Conservation (phyloP, 2,329 filamentous ascomycete species). For the Monosporascus sp. region DNA sequence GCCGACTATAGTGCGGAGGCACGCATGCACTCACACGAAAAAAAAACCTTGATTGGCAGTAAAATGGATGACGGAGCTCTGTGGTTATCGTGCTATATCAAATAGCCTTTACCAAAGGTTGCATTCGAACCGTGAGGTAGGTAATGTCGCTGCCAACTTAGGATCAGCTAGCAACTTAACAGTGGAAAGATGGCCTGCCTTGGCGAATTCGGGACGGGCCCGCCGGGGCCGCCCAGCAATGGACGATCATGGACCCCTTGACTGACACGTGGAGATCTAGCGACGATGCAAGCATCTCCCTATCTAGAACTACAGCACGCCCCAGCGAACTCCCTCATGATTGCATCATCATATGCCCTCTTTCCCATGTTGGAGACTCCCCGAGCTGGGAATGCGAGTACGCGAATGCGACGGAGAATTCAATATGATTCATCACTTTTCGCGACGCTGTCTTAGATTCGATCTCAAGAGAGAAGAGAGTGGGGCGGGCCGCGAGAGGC, state of each 20-base stretch:
- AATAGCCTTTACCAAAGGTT: no score
- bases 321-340: neutral
- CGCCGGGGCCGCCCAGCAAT: neutral
- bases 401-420: neutral
- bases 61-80: no score
- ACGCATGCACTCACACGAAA: no score
- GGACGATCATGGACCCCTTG: neutral
- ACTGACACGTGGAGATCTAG: neutral
- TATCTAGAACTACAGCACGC: neutral
- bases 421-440: neutral
- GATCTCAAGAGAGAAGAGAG: neutral
- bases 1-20: no score
- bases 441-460: neutral
- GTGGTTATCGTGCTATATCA: no score
- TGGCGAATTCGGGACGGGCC: no score
- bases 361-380: neutral
- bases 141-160: no score
- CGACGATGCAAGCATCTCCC: neutral
- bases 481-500: neutral
- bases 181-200: neutral
- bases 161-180: neutral
- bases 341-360: neutral
- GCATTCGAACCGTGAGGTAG: no score
- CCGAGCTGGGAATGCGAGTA: neutral
- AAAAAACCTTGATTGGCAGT: no score